phyloP scores from a whole-genome alignment of 768 basidiomycete genomes.

The Dendrothele bispora region DNA sequence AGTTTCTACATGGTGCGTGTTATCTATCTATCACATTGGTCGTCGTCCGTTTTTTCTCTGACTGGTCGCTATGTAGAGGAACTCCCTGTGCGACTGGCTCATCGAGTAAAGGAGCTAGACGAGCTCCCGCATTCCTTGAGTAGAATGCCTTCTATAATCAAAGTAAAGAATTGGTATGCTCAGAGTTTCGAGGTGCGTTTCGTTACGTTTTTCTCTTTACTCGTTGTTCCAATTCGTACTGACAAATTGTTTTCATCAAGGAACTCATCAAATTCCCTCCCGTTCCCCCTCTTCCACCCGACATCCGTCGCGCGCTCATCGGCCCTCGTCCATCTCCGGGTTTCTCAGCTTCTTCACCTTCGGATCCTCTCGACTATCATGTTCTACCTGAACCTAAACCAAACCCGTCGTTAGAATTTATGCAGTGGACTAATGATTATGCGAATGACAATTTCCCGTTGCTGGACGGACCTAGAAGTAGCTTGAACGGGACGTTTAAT shows the following conservation, averaged over 20 bases:
- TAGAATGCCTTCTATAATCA: constrained; percentile 88
- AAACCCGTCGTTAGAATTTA: constrained; percentile 70
- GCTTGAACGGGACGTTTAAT: no score
- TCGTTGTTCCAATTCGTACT: constrained; percentile 4
- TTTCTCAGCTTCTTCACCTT: constrained; percentile 1
- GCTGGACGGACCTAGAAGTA: no score
- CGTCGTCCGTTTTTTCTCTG: not conserved
- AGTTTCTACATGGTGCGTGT: constrained; percentile 73
- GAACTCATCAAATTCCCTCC: constrained; percentile 88
- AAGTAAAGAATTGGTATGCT: constrained; percentile 98
- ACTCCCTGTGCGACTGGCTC: constrained; percentile 90
- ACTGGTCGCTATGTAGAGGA: constrained; percentile 58
- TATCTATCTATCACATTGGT: constrained; percentile 1
- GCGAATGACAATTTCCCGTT: constrained; percentile 8
- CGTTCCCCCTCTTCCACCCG: constrained; percentile 58
- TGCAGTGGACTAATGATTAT: constrained; percentile 16
- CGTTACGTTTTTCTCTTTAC: not conserved
- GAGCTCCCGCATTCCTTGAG: constrained; percentile 89
- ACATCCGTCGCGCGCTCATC: constrained; percentile 70
- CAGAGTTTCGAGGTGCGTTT: constrained; percentile 90
- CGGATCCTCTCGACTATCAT: constrained; percentile 41
- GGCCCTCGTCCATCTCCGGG: no score
- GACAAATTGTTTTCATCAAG: constrained; percentile 36
- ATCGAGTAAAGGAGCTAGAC: constrained; percentile 95
- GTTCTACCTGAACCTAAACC: constrained; percentile 72